Percentiles rank a stretch among this genome's conserved stretches.
Evolutionary conservation across 2,329 filamentous ascomycete species (phyloP).

Genomic region (Neocucurbitaria cava): DNA sequence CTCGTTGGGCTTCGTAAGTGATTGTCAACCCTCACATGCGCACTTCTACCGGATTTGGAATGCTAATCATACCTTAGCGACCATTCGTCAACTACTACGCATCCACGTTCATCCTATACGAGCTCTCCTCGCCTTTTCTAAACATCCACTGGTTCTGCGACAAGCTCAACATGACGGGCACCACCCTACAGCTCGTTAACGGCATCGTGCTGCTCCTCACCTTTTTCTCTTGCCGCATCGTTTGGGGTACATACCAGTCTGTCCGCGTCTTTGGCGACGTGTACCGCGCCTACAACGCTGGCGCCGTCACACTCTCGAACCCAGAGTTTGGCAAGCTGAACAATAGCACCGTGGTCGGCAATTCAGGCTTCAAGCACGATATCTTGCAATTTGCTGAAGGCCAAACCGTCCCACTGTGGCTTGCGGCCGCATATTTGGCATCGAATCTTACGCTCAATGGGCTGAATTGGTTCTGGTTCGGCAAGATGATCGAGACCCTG

Average conservation of each 20-base stretch:
- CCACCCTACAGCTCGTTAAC: conserved; percentile 76
- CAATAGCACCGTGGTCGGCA: conserved; percentile 26
- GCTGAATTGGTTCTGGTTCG: conserved; percentile 85
- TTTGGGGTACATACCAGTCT: conserved; percentile 79
- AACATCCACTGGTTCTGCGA: conserved; percentile 95
- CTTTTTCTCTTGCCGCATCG: conserved; percentile 78
- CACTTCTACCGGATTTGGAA: not conserved
- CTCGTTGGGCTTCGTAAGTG: conserved; percentile 77
- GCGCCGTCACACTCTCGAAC: conserved; percentile 30
- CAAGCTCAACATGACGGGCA: conserved; percentile 81
- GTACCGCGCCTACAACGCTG: conserved; percentile 55
- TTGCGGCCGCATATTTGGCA: conserved; percentile 70
- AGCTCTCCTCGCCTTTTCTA: conserved; percentile 82
- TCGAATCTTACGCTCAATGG: conserved; percentile 76
- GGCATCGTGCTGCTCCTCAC: conserved; percentile 73
- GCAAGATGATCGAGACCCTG: conserved; percentile 83
- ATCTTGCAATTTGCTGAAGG: conserved; percentile 58
- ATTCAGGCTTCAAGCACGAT: conserved; percentile 45
- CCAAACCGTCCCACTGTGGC: conserved; percentile 68
- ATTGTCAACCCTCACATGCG: not conserved
- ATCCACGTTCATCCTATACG: conserved; percentile 83
- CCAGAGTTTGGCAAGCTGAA: conserved; percentile 36
- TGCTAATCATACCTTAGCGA: conserved; percentile 58
- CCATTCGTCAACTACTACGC: conserved; percentile 87
- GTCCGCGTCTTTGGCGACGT: conserved; percentile 70